Percentiles rank a stretch among this genome's conserved stretches.
Evolutionary conservation across 805 yeast genomes (phyloP).

Genomic region (Pichia cephalocereana): DNA sequence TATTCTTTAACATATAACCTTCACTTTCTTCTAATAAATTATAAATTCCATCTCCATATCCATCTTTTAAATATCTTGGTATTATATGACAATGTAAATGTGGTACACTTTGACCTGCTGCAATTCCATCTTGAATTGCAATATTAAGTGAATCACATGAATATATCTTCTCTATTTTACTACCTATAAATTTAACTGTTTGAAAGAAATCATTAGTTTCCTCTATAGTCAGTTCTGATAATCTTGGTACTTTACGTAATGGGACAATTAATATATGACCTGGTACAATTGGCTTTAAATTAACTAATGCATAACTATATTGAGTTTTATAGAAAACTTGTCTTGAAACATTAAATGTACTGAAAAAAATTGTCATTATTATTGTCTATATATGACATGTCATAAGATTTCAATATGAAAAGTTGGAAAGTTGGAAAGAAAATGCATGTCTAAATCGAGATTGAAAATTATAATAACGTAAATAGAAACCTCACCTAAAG

Average conservation of each 20-base stretch:
- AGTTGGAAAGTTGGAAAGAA: no score
- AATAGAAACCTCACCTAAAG: no score
- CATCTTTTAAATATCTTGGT: constrained; percentile 63
- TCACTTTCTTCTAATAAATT: constrained; percentile 49
- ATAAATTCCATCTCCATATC: constrained; percentile 65
- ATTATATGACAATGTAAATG: constrained; percentile 92
- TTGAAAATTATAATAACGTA: not conserved
- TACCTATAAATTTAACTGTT: constrained; percentile 63
- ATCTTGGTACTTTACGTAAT: constrained; percentile 51
- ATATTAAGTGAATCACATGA: constrained; percentile 79
- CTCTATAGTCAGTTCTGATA: constrained; percentile 60
- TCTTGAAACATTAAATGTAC: constrained; percentile 43
- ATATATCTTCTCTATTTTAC: constrained; percentile 55
- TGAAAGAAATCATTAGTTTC: constrained; percentile 73
- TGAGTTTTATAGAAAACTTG: constrained; percentile 53
- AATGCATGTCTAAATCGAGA: no score
- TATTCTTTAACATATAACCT: constrained; percentile 27
- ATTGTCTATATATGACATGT: no score
- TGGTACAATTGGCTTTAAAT: constrained; percentile 83
- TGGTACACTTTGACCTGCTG: constrained; percentile 94
- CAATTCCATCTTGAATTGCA: constrained; percentile 94
- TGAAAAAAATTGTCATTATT: constrained; percentile 31
- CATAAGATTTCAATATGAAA: no score
- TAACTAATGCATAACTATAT: constrained; percentile 77
- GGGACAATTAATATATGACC: constrained; percentile 94